Evolutionary conservation across 2,329 filamentous ascomycete species (phyloP), one percentile per base, ranked within the genome.

Genomic region (Ascocoryne sarcoides): DNA sequence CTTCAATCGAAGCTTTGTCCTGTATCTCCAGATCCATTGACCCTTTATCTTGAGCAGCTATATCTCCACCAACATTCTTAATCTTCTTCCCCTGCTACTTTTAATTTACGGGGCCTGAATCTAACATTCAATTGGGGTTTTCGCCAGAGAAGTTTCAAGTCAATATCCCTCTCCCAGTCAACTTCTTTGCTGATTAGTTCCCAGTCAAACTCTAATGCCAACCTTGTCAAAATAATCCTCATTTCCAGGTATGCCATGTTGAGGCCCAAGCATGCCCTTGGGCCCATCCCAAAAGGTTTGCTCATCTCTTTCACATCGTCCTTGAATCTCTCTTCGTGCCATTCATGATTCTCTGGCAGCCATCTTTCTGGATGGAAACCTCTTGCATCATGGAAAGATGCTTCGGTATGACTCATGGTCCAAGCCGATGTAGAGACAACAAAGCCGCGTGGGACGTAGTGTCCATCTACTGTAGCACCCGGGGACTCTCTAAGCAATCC

Each of bases 391-490:
- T 26, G 23, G 23, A 26, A 26, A 26, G 7, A 26, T 12, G 7
- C 12, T 12, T 26, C 23, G 7, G 23, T 26, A 26, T 26, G 23
- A 26, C 7, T 26, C 23, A 26, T 26, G 23, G 23, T 26, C 23
- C 23, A 26, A 7, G 7, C 23, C 12, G 23, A 26, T 7, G 23
- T 26, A 7, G 23, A 26, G 23, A 26, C 23, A 26, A 12, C 12
- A 7, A 12, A 1, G 67, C 58, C 3, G 60, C 51, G 49, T 5
- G 49, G 53, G 29, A 62, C 49, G 9, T 58, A 43, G 7, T 60
- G 56, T 10, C 45, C 48, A 16, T 47, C 53, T 4, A 60, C 52
- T 9, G 59, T 60, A 42, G 57, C 54, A 28, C 40, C 47, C 23
- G 23, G 23, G 12, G 23, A 26, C 23, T 7, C 7, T 26, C 23